Evolutionary conservation across 106 monocot species (phyloP), one percentile per base, ranked within the genome.

Genomic region (Dendrobium huoshanense): DNA sequence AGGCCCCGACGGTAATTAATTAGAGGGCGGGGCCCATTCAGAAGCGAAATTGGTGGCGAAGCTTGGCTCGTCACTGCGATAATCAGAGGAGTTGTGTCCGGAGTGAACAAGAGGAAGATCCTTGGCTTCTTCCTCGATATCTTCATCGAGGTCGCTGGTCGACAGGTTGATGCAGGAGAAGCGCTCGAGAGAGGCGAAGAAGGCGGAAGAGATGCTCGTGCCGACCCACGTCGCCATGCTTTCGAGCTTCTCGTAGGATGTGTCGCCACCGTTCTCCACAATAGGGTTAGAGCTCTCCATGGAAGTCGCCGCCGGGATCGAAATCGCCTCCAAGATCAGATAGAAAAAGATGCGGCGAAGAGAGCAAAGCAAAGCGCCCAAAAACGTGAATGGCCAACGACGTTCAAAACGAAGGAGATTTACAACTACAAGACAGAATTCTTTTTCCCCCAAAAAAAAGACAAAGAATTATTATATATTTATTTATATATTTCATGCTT

Each of bases 101-200:
- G 76, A 76, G 22, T 24, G 24, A 22, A 76, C 41, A 18, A 76
- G 76, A 41, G 45, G 76, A 18, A n/a, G 41, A 49, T 49, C 76
- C 47, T 76, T 76, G 27, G 76, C 18, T 7, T 76, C 49, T 49
- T 51, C 76, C 47, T 76, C 76, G 25, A 76, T 24, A 10, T 76
- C 76, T 6, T 76, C 76, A 41, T 76, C 76, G 13, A 16, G 76
- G 27, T 76, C 76, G 49, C 25, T 76, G 25, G 76, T 76, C 17
- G 76, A 41, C 49, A 76, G 48, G 20, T 76, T 76, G 48, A 75
- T 48, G 47, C 75, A 75, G n/a, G 75, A 75, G 47, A 75, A 75
- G 44, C 73, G 73, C 48, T 75, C 47, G 24, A 75, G 75, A 22
- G 75, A 75, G 48, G 75, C 47, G 76, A 76, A 76, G 48, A 76